Percentiles rank a stretch among this genome's conserved stretches.
Evolutionary conservation across 2,329 filamentous ascomycete genomes (phyloP).

Genomic region (Aspergillus sp.): DNA sequence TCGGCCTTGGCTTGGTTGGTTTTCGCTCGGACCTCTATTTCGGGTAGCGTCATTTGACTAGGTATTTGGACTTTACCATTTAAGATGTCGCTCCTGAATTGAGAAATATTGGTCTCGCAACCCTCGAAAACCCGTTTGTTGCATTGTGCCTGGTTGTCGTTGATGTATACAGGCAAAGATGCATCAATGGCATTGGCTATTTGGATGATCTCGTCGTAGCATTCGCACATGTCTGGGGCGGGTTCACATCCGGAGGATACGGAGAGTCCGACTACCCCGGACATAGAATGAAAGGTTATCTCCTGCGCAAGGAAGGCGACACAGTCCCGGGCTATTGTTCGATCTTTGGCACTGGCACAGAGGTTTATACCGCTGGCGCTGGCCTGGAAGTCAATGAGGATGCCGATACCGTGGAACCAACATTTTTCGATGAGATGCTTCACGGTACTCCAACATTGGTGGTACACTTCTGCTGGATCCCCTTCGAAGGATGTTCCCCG

Average conservation of each 20-base stretch:
- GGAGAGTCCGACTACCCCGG: constrained; percentile 58
- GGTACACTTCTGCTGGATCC: constrained; percentile 51
- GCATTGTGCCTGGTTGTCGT: constrained; percentile 55
- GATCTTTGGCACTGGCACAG: constrained; percentile 50
- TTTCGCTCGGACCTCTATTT: constrained; percentile 39
- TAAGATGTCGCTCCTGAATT: constrained; percentile 61
- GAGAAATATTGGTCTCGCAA: constrained; percentile 58
- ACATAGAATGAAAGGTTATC: constrained; percentile 40
- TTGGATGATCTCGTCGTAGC: constrained; percentile 55
- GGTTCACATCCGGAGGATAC: constrained; percentile 59
- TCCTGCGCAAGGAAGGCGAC: constrained; percentile 55
- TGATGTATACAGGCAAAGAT: constrained; percentile 58
- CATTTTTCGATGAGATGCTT: constrained; percentile 51
- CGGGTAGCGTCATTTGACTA: constrained; percentile 34
- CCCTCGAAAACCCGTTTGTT: constrained; percentile 52
- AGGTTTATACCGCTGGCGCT: constrained; percentile 62
- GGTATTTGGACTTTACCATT: constrained; percentile 39
- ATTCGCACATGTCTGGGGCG: constrained; percentile 57
- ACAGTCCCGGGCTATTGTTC: constrained; percentile 50
- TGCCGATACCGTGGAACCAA: constrained; percentile 52
- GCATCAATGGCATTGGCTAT: constrained; percentile 52
- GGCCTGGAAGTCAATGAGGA: constrained; percentile 61
- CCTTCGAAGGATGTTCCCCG: constrained; percentile 54
- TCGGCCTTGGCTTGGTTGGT: constrained; percentile 40
- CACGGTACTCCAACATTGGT: constrained; percentile 55